Evolutionary conservation across 176 grass and related monocot species (phyloP).

Genomic region (Chloris gayana): DNA sequence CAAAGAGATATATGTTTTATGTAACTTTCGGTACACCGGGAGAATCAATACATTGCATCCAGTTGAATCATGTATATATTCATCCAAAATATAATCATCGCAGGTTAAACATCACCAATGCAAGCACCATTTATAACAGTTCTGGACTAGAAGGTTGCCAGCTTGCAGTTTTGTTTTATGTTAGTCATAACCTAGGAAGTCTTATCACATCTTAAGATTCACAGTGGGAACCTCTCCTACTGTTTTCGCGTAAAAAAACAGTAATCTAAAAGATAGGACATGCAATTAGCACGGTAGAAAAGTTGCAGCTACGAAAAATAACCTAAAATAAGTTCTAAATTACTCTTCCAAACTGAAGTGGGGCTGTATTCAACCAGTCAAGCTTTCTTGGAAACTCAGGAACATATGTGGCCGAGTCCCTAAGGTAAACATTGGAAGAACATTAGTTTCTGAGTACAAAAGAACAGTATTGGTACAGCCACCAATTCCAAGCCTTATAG

Average conservation of each 20-base stretch:
- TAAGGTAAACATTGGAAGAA: slow-evolving; percentile 45
- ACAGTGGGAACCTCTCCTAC: too few species aligned
- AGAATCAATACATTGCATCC: not conserved
- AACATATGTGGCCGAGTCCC: slow-evolving; percentile 71
- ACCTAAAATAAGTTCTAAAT: slow-evolving; percentile 62
- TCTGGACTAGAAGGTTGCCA: not conserved
- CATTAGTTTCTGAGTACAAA: slow-evolving; percentile 32
- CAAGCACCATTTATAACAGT: not conserved
- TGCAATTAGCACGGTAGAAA: slow-evolving; percentile 13
- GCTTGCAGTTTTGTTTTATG: not conserved
- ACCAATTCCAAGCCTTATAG: slow-evolving; percentile 22
- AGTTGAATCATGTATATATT: not conserved
- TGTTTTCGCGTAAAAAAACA: too few species aligned
- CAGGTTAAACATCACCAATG: slow-evolving; percentile 22
- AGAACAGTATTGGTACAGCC: not conserved
- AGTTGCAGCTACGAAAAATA: slow-evolving; percentile 47
- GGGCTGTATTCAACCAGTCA: slow-evolving; percentile 94
- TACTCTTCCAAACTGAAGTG: slow-evolving; percentile 95
- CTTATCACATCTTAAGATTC: not conserved
- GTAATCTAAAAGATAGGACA: slow-evolving; percentile 12
- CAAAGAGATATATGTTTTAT: not conserved
- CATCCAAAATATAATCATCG: slow-evolving; percentile 19
- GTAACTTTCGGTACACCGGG: not conserved
- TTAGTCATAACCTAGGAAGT: slow-evolving; percentile 1
- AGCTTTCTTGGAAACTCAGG: slow-evolving; percentile 94